Evolutionary conservation across 2,329 filamentous ascomycete species (phyloP), one percentile per base, ranked within the genome.

Genomic region (Fusarium bulbicola): DNA sequence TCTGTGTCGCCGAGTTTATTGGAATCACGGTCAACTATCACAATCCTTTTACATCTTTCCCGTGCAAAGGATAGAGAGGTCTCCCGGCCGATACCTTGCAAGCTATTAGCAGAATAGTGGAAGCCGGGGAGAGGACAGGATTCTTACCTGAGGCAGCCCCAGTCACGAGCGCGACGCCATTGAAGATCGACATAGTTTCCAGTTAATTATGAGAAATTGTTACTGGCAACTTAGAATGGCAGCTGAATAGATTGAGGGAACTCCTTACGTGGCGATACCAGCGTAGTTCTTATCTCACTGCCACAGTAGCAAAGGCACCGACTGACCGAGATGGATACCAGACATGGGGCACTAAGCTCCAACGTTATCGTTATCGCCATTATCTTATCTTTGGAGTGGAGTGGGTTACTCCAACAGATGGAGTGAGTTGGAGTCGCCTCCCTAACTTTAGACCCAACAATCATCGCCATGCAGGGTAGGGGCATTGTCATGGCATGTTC

Each of bases 141-240:
- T 18, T 43, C 40, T 49, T 13, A 68, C 65, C 63, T 20, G 65
- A 68, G 1, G 65, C 65, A 13, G 65, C 63, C n/a, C 65, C 65
- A n/a, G 65, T 68, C 20, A 68, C 40, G 9, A 68, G 65, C 24
- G 65, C 65, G 13, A 68, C 65, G 10, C 65, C 65, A 11, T 61
- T 68, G 26, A 68, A 68, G 21, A 67, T 68, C 0, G 62, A 53
- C 64, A 67, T 66, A 15, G 37, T 63, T 7, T 13, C 12, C 3
- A 6, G 7, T 15, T 13, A 2, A 21, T 14, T 36, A 1, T 6
- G 32, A 20, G 1, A 10, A 7, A 15, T 5, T 11, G 2, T 12
- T 15, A 4, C 8, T 8, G 4, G 8, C 1, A 14, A 14, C 15
- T 26, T 15, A 4, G 4, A 21, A 8, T 12, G 6, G 1, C 6